These are phyloP conservation scores for Salix viminalis DNA, from an alignment of 345 rosid genomes.

Conservation along the genomic window DNA sequence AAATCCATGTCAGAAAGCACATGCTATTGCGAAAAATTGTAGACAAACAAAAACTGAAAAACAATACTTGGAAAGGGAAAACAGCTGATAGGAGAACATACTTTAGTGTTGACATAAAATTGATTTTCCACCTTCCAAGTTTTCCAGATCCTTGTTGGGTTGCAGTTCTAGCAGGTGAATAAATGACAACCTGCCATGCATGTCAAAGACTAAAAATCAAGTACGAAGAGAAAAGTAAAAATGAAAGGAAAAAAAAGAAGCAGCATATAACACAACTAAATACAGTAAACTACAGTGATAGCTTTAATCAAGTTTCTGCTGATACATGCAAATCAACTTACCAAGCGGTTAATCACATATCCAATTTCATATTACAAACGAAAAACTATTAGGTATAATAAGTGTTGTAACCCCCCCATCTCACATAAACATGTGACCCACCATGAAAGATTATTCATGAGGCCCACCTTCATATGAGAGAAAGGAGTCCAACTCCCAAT, in stretches of 20 bases:
- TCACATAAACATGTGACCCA: no score
- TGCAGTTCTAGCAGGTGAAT: constrained; percentile 93
- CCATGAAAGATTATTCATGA: no score
- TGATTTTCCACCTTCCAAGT: constrained; percentile 89
- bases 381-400: no score
- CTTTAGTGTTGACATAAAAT: constrained; percentile 88
- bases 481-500: no score
- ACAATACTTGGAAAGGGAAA: neutral
- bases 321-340: no score
- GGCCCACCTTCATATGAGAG: no score
- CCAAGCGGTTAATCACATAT: no score
- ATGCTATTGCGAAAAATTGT: neutral
- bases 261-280: neutral
- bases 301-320: no score
- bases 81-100: constrained; percentile 22
- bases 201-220: neutral
- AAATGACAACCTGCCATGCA: constrained; percentile 67
- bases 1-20: neutral
- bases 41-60: neutral
- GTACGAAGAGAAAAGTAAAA: neutral
- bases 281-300: no score
- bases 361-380: no score
- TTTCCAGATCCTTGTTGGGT: constrained; percentile 96
- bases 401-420: no score
- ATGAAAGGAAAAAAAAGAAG: neutral